Evolutionary conservation across 306 rosid species (phyloP).

Genomic region (Acacia crassicarpa): DNA sequence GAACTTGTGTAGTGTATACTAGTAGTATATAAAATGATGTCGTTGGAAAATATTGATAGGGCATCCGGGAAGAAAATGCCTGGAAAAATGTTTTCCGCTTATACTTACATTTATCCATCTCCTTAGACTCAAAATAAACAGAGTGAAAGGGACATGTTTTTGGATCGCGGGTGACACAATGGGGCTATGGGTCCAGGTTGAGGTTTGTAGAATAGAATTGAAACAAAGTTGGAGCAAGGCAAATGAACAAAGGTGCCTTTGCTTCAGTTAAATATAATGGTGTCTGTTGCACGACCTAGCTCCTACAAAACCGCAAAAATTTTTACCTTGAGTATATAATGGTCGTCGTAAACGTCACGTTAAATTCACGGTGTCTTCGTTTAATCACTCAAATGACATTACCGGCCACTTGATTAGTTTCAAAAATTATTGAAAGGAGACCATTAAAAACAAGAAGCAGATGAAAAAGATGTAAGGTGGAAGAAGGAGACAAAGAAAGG

Average conservation of each 20-base stretch:
- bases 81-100: too few species aligned
- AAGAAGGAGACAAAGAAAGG: too few species aligned
- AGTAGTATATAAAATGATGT: neutral
- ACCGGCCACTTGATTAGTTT: neutral
- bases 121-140: neutral
- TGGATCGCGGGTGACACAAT: conserved; percentile 33
- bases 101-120: too few species aligned
- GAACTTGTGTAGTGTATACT: neutral
- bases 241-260: neutral
- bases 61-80: too few species aligned
- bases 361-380: neutral
- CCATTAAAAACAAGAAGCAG: neutral
- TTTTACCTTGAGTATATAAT: neutral
- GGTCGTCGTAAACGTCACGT: neutral
- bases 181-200: conserved; percentile 12
- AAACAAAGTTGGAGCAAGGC: conserved; percentile 20
- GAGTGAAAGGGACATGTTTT: conserved; percentile 16
- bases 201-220: conserved; percentile 1
- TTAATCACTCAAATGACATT: neutral
- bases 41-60: neutral
- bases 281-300: neutral
- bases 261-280: conserved; percentile 9
- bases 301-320: neutral
- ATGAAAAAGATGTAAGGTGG: neutral
- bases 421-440: neutral